A percentile compares a stretch with the other conserved stretches of the same genome.
phyloP scores from a whole-genome alignment of 768 basidiomycete genomes.

The Naematelia aurantialba region DNA sequence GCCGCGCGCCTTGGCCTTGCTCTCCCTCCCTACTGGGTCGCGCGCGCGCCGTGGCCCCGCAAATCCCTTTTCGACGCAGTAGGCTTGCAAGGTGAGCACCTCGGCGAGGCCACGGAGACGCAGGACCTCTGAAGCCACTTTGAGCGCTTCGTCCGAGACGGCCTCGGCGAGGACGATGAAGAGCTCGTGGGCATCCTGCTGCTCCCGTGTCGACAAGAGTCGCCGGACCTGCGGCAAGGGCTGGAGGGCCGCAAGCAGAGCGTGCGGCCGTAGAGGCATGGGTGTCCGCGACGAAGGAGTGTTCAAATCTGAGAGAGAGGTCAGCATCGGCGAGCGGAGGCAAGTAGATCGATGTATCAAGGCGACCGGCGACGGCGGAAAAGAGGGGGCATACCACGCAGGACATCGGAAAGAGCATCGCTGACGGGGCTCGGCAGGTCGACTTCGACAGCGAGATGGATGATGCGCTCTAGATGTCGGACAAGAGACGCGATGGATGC shows the following conservation, averaged over 20 bases:
- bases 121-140: conserved; percentile 67
- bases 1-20: conserved; percentile 23
- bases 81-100: conserved; percentile 28
- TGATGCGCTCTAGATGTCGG: conserved; percentile 71
- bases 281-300: conserved; percentile 52
- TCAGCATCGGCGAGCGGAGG: conserved; percentile 7
- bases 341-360: conserved; percentile 2
- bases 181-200: conserved; percentile 98
- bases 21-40: conserved; percentile 8
- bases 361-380: too few relatives aligned
- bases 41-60: neutral
- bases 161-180: conserved; percentile 89
- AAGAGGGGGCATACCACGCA: conserved; percentile 61
- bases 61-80: conserved; percentile 14
- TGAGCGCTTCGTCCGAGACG: conserved; percentile 74
- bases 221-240: conserved; percentile 51
- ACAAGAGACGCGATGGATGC: conserved; percentile 80
- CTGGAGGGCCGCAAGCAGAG: conserved; percentile 68
- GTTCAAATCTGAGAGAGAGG: conserved; percentile 46
- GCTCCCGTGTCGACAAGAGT: conserved; percentile 76
- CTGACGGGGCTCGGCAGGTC: conserved; percentile 84
- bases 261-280: conserved; percentile 65
- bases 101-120: conserved; percentile 69
- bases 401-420: conserved; percentile 69
- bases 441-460: conserved; percentile 68